Base-by-base conservation (phyloP, 495 filamentous ascomycete species). In the Aspergillus campestris region DNA sequence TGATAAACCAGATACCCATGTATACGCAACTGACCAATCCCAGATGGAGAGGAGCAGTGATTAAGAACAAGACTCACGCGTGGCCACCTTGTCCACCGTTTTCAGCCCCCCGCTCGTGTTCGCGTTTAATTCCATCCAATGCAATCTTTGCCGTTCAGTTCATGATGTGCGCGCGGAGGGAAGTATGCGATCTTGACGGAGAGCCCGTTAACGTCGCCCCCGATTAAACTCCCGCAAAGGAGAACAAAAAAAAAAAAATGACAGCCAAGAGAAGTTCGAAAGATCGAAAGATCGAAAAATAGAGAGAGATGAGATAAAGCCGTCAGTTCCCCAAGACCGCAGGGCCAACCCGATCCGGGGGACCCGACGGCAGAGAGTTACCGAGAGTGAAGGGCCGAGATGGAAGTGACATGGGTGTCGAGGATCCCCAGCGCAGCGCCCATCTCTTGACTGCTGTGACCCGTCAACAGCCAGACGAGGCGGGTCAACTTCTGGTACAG, bases 391-490 rank as follows among this genome's bases (percentile, higher is more conserved):
- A 58, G 5, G 34, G 50, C 28, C 1, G 55, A 39, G 24, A 58
- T 50, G 3, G 50, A 32, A 24, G 51, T 57, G 8, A 40, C 49
- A 33, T 56, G 45, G 6, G 53, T 51, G 34, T 65, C 64, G 38
- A 68, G 48, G 14, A 64, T 60, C 1, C 59, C 59, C 45, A 65
- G 31, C 10, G 52, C 55, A 15, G 60, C 54, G 35, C 54, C 52
- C 38, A 65, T 59, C 38, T 63, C 57, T 37, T 58, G 53, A 10
- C 58, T 52, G 41, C 49, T 67, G 27, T 68, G 62, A 29, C 68
- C 68, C 1, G 68, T 71, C 52, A 71, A 47, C 43, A 71, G 44
- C 68, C 68, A 71, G 12, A 61, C 50, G 11, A 69, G 50, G 14
- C 63, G 58, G 34, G 41, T 55, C 13, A 66, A 39, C 50, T 68